Evolutionary conservation across 2,329 filamentous ascomycete genomes (phyloP).

Genomic region (Xenosphaeropsis pyriputrescens): DNA sequence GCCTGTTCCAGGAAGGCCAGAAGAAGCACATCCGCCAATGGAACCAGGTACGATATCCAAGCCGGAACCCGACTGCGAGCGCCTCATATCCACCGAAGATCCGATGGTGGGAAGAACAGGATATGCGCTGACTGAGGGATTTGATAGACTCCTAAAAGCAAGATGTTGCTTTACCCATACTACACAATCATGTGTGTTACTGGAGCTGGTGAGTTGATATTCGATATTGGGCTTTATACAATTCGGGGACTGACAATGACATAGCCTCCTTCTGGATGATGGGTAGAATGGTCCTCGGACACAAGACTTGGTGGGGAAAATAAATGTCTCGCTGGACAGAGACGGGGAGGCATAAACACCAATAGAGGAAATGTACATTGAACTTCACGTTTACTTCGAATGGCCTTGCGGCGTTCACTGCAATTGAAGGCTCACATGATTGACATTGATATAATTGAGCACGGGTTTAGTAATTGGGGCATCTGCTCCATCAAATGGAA

Average conservation of each 20-base stretch:
- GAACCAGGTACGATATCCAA: constrained; percentile 49
- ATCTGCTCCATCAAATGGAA: too few relatives aligned
- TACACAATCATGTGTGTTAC: constrained; percentile 47
- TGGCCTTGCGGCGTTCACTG: too few relatives aligned
- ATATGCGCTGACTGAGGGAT: constrained; percentile 3
- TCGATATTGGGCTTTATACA: not conserved
- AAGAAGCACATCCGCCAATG: constrained; percentile 55
- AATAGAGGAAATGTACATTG: constrained; percentile 7
- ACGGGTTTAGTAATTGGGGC: too few relatives aligned
- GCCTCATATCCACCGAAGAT: too few relatives aligned
- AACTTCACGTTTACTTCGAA: not conserved
- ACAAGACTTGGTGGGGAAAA: constrained; percentile 66
- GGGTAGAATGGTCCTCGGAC: constrained; percentile 56
- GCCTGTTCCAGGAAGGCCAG: constrained; percentile 60
- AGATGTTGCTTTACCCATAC: constrained; percentile 53
- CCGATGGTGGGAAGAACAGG: constrained; percentile 1
- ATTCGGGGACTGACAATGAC: not conserved
- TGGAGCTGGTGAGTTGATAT: constrained; percentile 38
- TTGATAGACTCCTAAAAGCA: constrained; percentile 47
- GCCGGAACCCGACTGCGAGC: not conserved
- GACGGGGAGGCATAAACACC: too few relatives aligned
- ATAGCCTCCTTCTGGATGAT: constrained; percentile 51
- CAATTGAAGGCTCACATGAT: too few relatives aligned
- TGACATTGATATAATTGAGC: too few relatives aligned
- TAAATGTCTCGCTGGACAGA: not conserved